Evolutionary conservation across 2,329 filamentous ascomycete genomes (phyloP), one percentile per base, ranked within the genome.

Genomic region (Calycina herbarum): DNA sequence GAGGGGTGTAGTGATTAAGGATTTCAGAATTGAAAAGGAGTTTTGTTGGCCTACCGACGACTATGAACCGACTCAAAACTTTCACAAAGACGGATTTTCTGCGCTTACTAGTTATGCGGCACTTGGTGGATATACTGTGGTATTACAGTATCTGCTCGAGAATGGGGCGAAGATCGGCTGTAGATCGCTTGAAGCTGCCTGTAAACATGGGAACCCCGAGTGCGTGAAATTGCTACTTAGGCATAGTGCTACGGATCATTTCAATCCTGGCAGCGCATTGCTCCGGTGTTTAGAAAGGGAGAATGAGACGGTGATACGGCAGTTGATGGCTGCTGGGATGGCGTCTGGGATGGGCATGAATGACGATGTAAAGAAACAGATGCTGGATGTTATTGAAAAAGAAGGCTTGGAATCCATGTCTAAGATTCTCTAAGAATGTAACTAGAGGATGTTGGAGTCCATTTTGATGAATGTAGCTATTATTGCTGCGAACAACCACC

Each of bases 221-320:
- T 58, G 57, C 57, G 57, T 58, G 57, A 38, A 17, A 58, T 38
- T 58, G 20, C 57, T 58, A 20, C 31, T 58, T 58, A 31, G 38
- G 38, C 5, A 58, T 35, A 7, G 31, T 38, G 57, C 57, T 33
- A 58, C 31, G 17, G 57, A 59, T 38, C n/a, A 38, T 11, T 59
- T 59, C 13, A 38, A 38, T 7, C 57, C 57, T 33, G 5, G 57
- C 17, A 59, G 31, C 31, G 31, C 57, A 17, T 38, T 59, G 57
- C 31, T 59, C 6, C 15, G 38, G 35, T 35, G 31, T 59, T 31
- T 59, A 13, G 11, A 59, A 24, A 33, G 31, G 20, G 57, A 59
- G 31, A 59, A 59, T 59, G 29, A 59, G 29, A 11, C 13, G 20
- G 57, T 59, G 17, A n/a, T 59, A 38, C 29, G 57, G 17, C 31